Evolutionary conservation across 257 asterid genomes (phyloP), one percentile per base, ranked within the genome.

Genomic region (Lycium barbarum): DNA sequence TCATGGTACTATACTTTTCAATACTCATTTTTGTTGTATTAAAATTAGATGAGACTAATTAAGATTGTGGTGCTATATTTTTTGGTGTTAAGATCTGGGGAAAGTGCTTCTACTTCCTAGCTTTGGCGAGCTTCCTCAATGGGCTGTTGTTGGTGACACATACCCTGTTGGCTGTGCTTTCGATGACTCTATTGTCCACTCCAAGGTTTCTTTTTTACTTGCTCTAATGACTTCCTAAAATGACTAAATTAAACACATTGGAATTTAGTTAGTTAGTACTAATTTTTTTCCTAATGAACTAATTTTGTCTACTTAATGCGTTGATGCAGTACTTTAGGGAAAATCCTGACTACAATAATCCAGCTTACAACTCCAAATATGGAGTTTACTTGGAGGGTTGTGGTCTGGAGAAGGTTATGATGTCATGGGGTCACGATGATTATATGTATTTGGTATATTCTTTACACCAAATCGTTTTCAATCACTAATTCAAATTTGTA

Each of bases 361-460:
- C 94, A 13, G 47, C 90, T 84, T 94, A 93, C 88, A 87, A 92
- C 36, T 90, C 94, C 55, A 93, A 90, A 57, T 86, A 79, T 61
- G 99, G 99, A 83, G 90, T 88, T n/a, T 96, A 95, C 43, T 84
- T 88, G 38, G 82, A 93, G 83, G 92, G 97, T 0, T 93, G 98
- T 89, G 98, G 99, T 6, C 91, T 96, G 0, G 89, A 93, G 73
- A 93, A 93, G 61, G 98, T 93, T 49, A 66, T 89, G 87, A 91
- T 96, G 98, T 96, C 99, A 11, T 96, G 97, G 95, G 99, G 99
- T 13, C 99, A 93, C 2, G 99, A 95, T 66, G 99, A 95, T 70
- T 96, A 95, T 81, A 96, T 96, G 99, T 93, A 93, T 85, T 20
- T 95, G 98, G 99, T 95, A 91, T 12, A n/a, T 12, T 0, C 3